A percentile compares a stretch with the other conserved stretches of the same genome.
phyloP scores from a whole-genome alignment of 1,284 basidiomycete species.

The Spongispora temasekensis region DNA sequence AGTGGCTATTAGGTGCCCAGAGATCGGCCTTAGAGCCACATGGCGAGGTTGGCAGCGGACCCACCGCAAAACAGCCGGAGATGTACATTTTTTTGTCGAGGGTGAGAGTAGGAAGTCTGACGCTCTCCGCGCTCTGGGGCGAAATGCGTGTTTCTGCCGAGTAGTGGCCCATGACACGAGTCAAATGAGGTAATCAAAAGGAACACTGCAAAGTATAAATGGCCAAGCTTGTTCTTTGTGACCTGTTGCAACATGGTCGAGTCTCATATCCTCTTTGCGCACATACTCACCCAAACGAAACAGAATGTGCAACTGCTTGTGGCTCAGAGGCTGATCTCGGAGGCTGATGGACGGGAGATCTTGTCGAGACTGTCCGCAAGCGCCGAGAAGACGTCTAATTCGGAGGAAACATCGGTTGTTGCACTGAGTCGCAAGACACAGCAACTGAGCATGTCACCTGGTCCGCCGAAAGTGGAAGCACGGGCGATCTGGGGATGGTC shows the following conservation, averaged over 20 bases:
- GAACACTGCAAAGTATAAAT: slow-evolving; percentile 20
- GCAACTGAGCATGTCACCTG: slow-evolving; percentile 27
- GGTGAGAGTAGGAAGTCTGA: too few relatives aligned
- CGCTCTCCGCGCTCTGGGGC: not conserved
- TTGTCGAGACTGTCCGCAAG: slow-evolving; percentile 49
- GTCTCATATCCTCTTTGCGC: slow-evolving; percentile 18
- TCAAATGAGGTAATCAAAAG: slow-evolving; percentile 26
- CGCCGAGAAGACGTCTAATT: not conserved
- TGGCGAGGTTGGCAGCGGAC: too few relatives aligned
- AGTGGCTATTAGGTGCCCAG: too few relatives aligned
- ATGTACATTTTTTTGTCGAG: too few relatives aligned
- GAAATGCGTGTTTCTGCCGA: not conserved
- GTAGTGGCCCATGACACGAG: not conserved
- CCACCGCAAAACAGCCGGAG: too few relatives aligned
- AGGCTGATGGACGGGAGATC: slow-evolving; percentile 55
- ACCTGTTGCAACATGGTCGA: slow-evolving; percentile 22
- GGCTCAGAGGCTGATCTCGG: slow-evolving; percentile 57
- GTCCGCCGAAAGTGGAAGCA: slow-evolving; percentile 28
- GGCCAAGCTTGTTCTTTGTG: not conserved
- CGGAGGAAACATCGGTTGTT: slow-evolving; percentile 17
- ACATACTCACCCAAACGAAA: slow-evolving; percentile 67
- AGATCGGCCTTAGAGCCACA: too few relatives aligned
- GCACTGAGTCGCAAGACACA: slow-evolving; percentile 28
- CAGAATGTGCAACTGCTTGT: slow-evolving; percentile 67
- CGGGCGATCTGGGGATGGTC: slow-evolving; percentile 33